Percentiles rank a stretch among this genome's conserved stretches.
Evolutionary conservation across 2,329 filamentous ascomycete genomes (phyloP).

Genomic region (Scolecobasidium constrictum): DNA sequence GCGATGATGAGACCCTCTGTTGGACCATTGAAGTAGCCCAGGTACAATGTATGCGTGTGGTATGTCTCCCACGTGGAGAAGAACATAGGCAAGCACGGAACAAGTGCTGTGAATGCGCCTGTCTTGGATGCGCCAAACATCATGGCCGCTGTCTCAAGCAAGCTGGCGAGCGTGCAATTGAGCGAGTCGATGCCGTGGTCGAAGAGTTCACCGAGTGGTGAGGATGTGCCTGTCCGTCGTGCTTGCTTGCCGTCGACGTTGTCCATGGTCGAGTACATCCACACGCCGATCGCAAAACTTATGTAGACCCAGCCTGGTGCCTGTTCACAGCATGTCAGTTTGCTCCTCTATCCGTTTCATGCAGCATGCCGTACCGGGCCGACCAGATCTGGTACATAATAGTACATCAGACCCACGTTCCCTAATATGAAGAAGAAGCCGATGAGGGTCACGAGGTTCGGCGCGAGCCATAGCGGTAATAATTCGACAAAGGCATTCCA

Average conservation of each 20-base stretch:
- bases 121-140: constrained; percentile 73
- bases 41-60: constrained; percentile 92
- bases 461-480: constrained; percentile 89
- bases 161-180: constrained; percentile 87
- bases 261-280: constrained; percentile 97
- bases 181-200: constrained; percentile 97
- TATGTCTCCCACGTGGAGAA: constrained; percentile 99
- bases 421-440: constrained; percentile 89
- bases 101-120: constrained; percentile 82
- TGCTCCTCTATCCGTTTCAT: constrained; percentile 7
- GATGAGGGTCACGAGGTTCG: constrained; percentile 92
- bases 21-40: constrained; percentile 93
- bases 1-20: constrained; percentile 92
- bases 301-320: constrained; percentile 88
- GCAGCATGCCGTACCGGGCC: constrained; percentile 55
- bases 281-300: constrained; percentile 88
- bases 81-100: constrained; percentile 94
- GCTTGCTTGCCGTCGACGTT: constrained; percentile 98
- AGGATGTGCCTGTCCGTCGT: constrained; percentile 85
- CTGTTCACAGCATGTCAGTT: constrained; percentile 31
- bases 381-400: constrained; percentile 80
- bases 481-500: constrained; percentile 95
- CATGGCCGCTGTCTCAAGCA: constrained; percentile 89
- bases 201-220: constrained; percentile 89
- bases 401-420: constrained; percentile 65